These are phyloP conservation scores for Trichomonas vaginalis DNA, from an alignment of 208 protist genomes.

Conservation along the genomic window DNA sequence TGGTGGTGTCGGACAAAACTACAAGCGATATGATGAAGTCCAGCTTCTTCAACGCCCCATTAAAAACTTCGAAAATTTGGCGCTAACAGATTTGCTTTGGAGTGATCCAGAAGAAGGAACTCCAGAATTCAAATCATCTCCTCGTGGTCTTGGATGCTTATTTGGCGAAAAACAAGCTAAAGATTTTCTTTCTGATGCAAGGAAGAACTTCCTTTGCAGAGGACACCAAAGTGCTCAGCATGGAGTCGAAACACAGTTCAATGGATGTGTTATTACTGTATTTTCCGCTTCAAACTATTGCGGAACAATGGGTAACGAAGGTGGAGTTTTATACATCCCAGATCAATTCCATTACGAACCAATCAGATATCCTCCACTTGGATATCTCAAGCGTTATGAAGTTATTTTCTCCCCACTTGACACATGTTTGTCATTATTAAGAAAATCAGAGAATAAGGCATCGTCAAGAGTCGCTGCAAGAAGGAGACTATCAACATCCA, in stretches of 20 bases:
- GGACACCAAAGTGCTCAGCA: background rate
- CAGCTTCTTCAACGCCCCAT: background rate
- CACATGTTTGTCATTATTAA: background rate
- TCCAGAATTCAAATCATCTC: background rate
- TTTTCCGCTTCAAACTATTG: slow-evolving; percentile 11
- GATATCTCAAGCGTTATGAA: background rate
- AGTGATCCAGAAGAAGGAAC: background rate
- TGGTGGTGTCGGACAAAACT: background rate
- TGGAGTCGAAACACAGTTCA: background rate
- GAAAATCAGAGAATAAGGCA: background rate
- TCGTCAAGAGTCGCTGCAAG: background rate
- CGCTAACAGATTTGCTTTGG: background rate
- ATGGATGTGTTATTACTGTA: background rate
- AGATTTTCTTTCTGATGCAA: background rate
- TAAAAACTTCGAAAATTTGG: background rate
- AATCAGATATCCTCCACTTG: background rate
- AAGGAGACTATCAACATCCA: background rate
- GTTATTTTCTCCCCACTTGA: background rate
- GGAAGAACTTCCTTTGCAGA: background rate
- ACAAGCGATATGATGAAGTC: background rate
- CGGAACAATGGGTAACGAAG: background rate
- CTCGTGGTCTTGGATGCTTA: background rate
- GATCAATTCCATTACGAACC: background rate
- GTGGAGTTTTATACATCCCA: background rate
- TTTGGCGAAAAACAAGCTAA: background rate